Conservation (phyloP, 2,329 filamentous ascomycete species). For the Paracamarosporium sp. region DNA sequence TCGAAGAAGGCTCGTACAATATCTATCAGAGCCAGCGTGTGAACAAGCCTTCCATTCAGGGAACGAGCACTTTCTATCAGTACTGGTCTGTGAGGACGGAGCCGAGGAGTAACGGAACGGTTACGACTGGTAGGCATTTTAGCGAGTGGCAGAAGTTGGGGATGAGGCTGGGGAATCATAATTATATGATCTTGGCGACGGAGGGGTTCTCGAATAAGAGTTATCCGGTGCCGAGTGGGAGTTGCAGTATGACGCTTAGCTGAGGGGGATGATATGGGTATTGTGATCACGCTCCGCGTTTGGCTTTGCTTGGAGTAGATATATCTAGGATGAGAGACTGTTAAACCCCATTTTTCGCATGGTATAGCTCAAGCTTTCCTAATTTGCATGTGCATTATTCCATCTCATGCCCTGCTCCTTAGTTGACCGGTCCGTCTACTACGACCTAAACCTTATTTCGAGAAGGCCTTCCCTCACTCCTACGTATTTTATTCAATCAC, state of each 20-base stretch:
- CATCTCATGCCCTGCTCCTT: too few species aligned
- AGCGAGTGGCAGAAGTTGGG: constrained; percentile 27
- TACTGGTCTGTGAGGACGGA: constrained; percentile 47
- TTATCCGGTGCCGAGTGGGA: not conserved
- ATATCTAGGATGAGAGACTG: too few species aligned
- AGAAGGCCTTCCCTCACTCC: too few species aligned
- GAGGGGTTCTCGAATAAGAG: not conserved
- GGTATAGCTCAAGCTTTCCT: too few species aligned
- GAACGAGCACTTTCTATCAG: constrained; percentile 58
- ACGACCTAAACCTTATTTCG: too few species aligned
- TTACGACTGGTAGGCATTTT: constrained; percentile 28
- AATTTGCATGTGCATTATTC: too few species aligned
- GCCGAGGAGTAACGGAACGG: constrained; percentile 21
- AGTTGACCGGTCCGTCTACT: too few species aligned
- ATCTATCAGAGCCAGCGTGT: constrained; percentile 24
- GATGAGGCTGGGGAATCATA: constrained; percentile 17
- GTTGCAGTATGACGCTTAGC: constrained; percentile 1
- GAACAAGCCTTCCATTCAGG: constrained; percentile 56
- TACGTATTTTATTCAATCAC: too few species aligned
- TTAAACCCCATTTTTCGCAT: too few species aligned
- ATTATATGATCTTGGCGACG: not conserved
- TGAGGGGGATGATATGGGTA: not conserved
- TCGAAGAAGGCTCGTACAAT: constrained; percentile 23
- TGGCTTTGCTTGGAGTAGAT: too few species aligned
- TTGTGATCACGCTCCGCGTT: too few species aligned